These are phyloP conservation scores for Boletellus deceptivus DNA, from an alignment of 1,284 basidiomycete species.

Conservation along the genomic window DNA sequence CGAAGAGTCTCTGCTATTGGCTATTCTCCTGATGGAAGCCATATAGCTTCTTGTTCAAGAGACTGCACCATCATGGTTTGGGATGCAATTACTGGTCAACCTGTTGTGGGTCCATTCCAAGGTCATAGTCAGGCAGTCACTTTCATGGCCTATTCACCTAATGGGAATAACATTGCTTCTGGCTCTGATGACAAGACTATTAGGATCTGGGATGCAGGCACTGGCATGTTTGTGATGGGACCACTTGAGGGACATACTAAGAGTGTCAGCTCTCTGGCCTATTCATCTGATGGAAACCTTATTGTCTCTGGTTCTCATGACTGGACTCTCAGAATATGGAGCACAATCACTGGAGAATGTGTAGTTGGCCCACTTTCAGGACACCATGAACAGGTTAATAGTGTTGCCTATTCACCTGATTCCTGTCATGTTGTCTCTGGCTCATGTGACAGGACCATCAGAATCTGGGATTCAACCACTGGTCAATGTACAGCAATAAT, in stretches of 20 bases:
- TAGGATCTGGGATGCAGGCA: not conserved
- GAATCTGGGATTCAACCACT: not conserved
- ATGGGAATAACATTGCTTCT: constrained; percentile 14
- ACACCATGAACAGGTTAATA: not conserved
- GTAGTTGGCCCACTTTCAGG: not conserved
- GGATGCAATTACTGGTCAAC: constrained; percentile 15
- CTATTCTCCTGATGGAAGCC: constrained; percentile 18
- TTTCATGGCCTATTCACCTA: constrained; percentile 15
- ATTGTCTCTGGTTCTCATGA: not conserved
- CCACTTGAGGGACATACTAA: not conserved
- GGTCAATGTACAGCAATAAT: constrained; percentile 3
- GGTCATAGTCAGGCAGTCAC: not conserved
- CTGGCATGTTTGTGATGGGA: constrained; percentile 6
- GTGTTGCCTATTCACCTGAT: not conserved
- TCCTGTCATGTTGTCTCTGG: not conserved
- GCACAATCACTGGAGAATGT: not conserved
- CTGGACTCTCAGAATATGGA: not conserved
- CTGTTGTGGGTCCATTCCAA: constrained; percentile 12
- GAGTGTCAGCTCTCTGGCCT: not conserved
- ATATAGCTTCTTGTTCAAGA: constrained; percentile 10
- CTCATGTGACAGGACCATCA: not conserved
- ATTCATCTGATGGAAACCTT: not conserved
- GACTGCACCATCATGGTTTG: constrained; percentile 12
- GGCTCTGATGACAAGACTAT: constrained; percentile 1
- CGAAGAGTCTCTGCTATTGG: not conserved